Base-by-base conservation (phyloP, 805 yeast genomes). In the Saccharomycopsis fermentans region DNA sequence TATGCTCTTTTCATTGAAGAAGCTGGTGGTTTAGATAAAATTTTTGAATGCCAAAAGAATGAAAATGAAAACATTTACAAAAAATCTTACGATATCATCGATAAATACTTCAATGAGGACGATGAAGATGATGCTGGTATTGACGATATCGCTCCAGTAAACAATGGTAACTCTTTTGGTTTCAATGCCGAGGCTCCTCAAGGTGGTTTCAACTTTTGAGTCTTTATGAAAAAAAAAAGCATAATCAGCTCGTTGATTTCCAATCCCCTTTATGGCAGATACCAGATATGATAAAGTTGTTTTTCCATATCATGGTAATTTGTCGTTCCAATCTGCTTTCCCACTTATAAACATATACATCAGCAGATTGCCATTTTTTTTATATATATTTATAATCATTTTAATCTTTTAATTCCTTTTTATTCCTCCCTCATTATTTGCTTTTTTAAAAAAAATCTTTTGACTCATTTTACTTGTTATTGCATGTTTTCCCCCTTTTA, bases 1-100 rank as follows among this genome's bases (percentile, higher is more conserved):
- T 86, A 91, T 70, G 96, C 98, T 29, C 80, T 90, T 63, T 90
- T 74, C 74, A 87, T 94, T 69, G 99, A 94, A 76, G 97, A 92
- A 72, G 97, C 97, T 51, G 98, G 97, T 67, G 99, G 99, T 63
- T 86, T 90, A 83, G 98, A 94, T 72, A 91, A 89, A 77, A 92
- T 94, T 67, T 86, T 87, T 73, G 90, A 88, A 62, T 87, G 96
- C 71, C 99, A 94, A 78, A 82, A 80, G 70, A 90, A 89, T 74
- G 88, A 84, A 68, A 94, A 92, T 73, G 95, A 92, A 70, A 88
- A 86, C 69, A 88, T 94, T 68, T 94, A 94, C 74, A 82, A 87
- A 70, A 91, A 90, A 76, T 95, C 98, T 36, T 94, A 81, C 76
- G 77, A 77, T 65, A 89, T 94, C 68, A 90, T 94, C 72, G 96